phyloP scores from a whole-genome alignment of 768 basidiomycete species.

The Leccinum boreale region DNA sequence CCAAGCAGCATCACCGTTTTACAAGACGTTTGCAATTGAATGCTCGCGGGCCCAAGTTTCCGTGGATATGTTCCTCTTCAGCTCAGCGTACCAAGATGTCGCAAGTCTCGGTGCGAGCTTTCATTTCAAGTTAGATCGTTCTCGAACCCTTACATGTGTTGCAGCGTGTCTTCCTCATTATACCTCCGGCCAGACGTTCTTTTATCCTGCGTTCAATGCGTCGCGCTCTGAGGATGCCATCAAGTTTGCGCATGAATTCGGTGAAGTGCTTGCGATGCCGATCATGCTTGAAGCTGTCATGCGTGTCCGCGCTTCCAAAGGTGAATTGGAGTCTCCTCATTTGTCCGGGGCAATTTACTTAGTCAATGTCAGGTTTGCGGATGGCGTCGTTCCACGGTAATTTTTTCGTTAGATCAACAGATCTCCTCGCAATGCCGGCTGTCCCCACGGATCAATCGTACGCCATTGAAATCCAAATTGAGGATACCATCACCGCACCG shows the following conservation, averaged over 20 bases:
- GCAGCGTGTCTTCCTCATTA: conserved; percentile 91
- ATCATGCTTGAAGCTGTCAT: conserved; percentile 97
- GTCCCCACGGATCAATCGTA: conserved; percentile 98
- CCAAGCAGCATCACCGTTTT: conserved; percentile 92
- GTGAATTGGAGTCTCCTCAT: conserved; percentile 35
- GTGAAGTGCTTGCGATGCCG: conserved; percentile 86
- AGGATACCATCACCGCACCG: conserved; percentile 86
- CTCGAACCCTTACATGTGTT: not conserved
- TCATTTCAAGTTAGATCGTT: not conserved
- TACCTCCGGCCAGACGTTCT: conserved; percentile 96
- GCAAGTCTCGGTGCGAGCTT: conserved; percentile 70
- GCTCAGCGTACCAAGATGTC: conserved; percentile 90
- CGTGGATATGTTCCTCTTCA: conserved; percentile 99
- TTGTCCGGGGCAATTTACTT: not conserved
- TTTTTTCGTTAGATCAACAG: conserved; percentile 97
- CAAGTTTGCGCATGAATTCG: conserved; percentile 98
- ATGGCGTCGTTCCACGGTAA: conserved; percentile 99
- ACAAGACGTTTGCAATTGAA: conserved; percentile 98
- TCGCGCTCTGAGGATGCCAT: conserved; percentile 91
- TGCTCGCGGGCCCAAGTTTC: conserved; percentile 96
- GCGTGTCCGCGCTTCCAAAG: conserved; percentile 95
- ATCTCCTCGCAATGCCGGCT: conserved; percentile 91
- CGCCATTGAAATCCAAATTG: conserved; percentile 92
- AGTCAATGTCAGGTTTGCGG: conserved; percentile 59
- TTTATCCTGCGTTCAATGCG: conserved; percentile 98